Evolutionary conservation across 257 asterid species (phyloP).

Genomic region (Striga asiatica): DNA sequence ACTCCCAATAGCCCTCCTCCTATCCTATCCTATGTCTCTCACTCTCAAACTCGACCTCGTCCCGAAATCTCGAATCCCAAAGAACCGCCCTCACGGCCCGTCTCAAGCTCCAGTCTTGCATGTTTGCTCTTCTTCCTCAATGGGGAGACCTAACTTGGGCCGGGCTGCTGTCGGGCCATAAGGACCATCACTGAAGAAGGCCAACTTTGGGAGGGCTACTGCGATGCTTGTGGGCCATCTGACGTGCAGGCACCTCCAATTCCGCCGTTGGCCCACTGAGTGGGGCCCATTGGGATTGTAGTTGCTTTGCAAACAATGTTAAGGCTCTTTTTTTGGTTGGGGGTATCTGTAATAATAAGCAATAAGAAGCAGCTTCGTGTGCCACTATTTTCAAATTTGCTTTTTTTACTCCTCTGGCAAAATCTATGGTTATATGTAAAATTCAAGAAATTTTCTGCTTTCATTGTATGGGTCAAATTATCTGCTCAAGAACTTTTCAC

Average conservation of each 20-base stretch:
- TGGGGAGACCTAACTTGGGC: slow-evolving; percentile 62
- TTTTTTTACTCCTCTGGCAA: no score
- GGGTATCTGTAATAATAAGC: no score
- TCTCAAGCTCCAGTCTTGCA: slow-evolving; percentile 43
- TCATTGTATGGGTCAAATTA: no score
- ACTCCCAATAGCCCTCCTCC: slow-evolving; percentile 12
- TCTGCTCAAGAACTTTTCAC: no score
- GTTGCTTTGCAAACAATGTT: no score
- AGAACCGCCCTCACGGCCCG: slow-evolving; percentile 15
- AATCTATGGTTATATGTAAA: no score
- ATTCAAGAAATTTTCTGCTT: no score
- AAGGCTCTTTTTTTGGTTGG: no score
- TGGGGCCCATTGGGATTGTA: no score
- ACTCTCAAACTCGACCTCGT: slow-evolving; percentile 8
- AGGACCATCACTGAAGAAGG: slow-evolving; percentile 39
- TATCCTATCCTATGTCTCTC: slow-evolving; percentile 19
- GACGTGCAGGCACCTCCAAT: slow-evolving; percentile 17
- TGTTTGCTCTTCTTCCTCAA: slow-evolving; percentile 50
- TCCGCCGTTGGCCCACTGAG: background rate
- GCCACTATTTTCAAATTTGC: background rate
- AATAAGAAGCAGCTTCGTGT: background rate
- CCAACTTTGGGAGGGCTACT: slow-evolving; percentile 45
- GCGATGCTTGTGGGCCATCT: slow-evolving; percentile 28
- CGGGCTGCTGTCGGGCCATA: slow-evolving; percentile 49
- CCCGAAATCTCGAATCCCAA: slow-evolving; percentile 17